phyloP scores from a whole-genome alignment of 129 eudicot genomes.

The Sambucus nigra region DNA sequence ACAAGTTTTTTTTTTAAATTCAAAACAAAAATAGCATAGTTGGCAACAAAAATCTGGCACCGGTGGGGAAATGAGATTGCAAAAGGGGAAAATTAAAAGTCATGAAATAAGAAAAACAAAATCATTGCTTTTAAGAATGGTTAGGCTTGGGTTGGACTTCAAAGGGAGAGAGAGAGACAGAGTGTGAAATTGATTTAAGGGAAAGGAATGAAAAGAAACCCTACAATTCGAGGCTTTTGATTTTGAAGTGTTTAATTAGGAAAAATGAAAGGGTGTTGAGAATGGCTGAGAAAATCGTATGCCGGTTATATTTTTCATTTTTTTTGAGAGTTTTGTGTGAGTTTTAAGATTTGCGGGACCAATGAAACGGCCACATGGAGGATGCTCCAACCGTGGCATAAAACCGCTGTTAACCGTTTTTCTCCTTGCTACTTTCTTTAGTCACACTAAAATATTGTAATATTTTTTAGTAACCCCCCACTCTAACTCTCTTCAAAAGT shows the following conservation, averaged over 20 bases:
- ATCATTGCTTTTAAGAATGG: too few species aligned
- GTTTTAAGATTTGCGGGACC: background rate
- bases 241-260: too few species aligned
- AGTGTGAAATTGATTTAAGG: too few species aligned
- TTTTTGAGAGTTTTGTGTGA: background rate
- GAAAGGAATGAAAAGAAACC: too few species aligned
- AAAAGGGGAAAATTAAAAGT: too few species aligned
- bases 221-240: background rate
- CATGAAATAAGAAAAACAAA: too few species aligned
- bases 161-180: conserved; percentile 2
- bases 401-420: conserved; percentile 14
- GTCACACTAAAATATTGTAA: too few species aligned
- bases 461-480: too few species aligned
- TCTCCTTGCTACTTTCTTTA: background rate
- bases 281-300: background rate
- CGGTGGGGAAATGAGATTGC: background rate
- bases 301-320: too few species aligned
- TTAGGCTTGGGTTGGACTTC: background rate
- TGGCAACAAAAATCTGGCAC: background rate
- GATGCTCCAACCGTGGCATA: background rate
- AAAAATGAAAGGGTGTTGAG: too few species aligned
- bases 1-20: background rate
- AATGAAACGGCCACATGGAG: conserved; percentile 14
- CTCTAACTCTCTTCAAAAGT: too few species aligned
- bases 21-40: background rate